phyloP scores from a whole-genome alignment of 192 early-diverging fungal genomes.

The Nowakowskiella sp. region DNA sequence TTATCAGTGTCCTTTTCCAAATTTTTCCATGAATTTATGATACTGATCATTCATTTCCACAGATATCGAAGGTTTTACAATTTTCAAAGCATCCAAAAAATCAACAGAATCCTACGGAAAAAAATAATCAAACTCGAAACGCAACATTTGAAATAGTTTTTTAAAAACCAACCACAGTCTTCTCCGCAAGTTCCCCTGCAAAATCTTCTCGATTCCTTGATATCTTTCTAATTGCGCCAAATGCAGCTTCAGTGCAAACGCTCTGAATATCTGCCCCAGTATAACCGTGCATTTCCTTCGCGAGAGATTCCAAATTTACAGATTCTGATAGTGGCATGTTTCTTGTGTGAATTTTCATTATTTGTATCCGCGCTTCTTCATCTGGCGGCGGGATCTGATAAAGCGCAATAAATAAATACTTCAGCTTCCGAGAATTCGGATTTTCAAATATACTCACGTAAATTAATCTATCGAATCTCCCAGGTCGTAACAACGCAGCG shows the following conservation, averaged over 20 bases:
- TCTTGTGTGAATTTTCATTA: slow-evolving; percentile 56
- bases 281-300: slow-evolving; percentile 51
- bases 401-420: background rate
- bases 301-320: slow-evolving; percentile 41
- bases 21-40: slow-evolving; percentile 28
- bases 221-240: slow-evolving; percentile 43
- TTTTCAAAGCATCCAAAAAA: slow-evolving; percentile 47
- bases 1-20: too few species aligned
- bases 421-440: background rate
- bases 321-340: slow-evolving; percentile 48
- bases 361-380: slow-evolving; percentile 42
- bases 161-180: slow-evolving; percentile 15
- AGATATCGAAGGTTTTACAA: slow-evolving; percentile 53
- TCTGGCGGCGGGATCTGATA: slow-evolving; percentile 52
- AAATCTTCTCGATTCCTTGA: slow-evolving; percentile 45
- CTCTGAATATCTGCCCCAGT: slow-evolving; percentile 71
- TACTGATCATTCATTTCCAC: slow-evolving; percentile 57
- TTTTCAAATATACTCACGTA: slow-evolving; percentile 31
- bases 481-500: slow-evolving; percentile 75
- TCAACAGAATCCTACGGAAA: slow-evolving; percentile 32
- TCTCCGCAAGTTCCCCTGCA: slow-evolving; percentile 16
- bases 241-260: slow-evolving; percentile 55
- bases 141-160: background rate
- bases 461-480: slow-evolving; percentile 81
- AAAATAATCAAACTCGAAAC: slow-evolving; percentile 7